Percentiles rank a stretch among this genome's conserved stretches.
Conservation (phyloP, 306 rosid species). For the Herpetospermum pedunculosum region DNA sequence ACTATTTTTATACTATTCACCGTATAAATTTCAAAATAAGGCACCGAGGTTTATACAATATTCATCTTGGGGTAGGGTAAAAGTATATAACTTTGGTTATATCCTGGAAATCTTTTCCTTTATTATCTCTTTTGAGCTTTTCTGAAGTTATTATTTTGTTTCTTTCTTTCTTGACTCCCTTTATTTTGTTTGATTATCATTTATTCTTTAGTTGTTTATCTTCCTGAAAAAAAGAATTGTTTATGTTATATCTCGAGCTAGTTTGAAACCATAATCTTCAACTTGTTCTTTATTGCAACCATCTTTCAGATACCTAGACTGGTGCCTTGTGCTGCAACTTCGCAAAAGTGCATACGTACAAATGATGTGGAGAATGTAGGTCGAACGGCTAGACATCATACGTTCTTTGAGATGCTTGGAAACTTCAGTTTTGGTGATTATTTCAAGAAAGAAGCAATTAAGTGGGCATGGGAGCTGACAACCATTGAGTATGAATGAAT, state of each 20-base stretch:
- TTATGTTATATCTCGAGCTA: not conserved
- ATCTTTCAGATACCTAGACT: constrained; percentile 44
- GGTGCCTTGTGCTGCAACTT: constrained; percentile 70
- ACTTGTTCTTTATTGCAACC: constrained; percentile 4
- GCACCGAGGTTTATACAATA: not conserved
- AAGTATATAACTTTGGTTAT: not conserved
- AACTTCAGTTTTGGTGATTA: constrained; percentile 96
- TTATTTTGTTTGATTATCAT: not conserved
- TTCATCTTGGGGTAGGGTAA: not conserved
- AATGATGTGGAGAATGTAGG: constrained; percentile 89
- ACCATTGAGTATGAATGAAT: constrained; percentile 53
- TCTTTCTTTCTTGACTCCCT: not conserved
- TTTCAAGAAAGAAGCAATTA: constrained; percentile 87
- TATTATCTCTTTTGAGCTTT: not conserved
- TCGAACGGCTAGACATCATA: constrained; percentile 73
- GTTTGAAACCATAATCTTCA: not conserved
- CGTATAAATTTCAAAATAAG: not conserved
- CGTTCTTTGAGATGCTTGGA: constrained; percentile 96
- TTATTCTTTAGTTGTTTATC: not conserved
- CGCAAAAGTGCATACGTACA: constrained; percentile 85
- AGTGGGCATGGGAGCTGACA: constrained; percentile 93
- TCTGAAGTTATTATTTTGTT: not conserved
- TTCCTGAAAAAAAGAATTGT: not conserved
- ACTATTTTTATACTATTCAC: too few relatives aligned
- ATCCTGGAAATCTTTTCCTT: not conserved